phyloP scores from a whole-genome alignment of 129 eudicot genomes.

The Flaveria sonorensis region DNA sequence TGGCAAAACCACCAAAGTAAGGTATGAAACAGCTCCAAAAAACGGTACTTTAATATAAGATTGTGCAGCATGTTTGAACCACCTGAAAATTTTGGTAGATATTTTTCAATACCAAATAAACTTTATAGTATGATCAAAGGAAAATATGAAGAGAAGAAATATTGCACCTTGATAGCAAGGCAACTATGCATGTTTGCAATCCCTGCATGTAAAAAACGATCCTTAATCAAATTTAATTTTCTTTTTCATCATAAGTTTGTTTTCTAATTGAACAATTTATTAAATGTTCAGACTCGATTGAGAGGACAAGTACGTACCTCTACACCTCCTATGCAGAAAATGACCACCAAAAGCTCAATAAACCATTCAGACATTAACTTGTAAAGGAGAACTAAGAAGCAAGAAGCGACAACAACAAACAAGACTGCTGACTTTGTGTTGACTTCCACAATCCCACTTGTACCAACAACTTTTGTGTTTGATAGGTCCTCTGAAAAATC shows the following conservation, averaged over 20 bases:
- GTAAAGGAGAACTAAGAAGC: conserved; percentile 76
- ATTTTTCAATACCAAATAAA: neutral
- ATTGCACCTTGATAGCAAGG: conserved; percentile 64
- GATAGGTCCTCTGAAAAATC: conserved; percentile 64
- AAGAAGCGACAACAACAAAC: conserved; percentile 82
- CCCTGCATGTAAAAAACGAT: conserved; percentile 51
- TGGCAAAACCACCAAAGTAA: conserved; percentile 78
- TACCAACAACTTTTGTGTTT: conserved; percentile 35
- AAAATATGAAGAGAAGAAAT: conserved; percentile 18
- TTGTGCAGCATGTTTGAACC: conserved; percentile 65
- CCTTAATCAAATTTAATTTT: neutral
- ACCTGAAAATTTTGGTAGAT: conserved; percentile 44
- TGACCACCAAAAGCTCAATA: conserved; percentile 73
- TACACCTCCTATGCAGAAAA: conserved; percentile 83
- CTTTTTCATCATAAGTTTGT: no score
- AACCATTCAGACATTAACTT: conserved; percentile 84
- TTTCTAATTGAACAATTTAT: no score
- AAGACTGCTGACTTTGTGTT: conserved; percentile 66
- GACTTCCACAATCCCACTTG: conserved; percentile 64
- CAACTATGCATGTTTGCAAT: conserved; percentile 73
- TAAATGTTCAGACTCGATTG: neutral
- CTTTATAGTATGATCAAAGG: conserved; percentile 19
- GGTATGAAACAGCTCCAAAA: conserved; percentile 74
- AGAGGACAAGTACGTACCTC: conserved; percentile 51
- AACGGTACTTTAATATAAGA: conserved; percentile 67